Conservation (phyloP, 805 yeast species). For the Yarrowia sp. region DNA sequence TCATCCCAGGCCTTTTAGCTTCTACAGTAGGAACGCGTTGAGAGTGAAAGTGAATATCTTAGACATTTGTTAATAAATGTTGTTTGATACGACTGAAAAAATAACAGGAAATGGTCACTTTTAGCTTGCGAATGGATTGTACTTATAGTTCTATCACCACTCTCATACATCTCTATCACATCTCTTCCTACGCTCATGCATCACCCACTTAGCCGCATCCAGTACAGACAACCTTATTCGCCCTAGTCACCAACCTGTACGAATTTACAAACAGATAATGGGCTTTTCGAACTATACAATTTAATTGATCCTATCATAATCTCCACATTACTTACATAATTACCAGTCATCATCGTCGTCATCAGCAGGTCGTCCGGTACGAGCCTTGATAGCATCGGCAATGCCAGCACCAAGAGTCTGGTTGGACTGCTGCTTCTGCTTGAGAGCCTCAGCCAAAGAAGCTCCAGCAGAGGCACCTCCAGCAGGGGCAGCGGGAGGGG, state of each 20-base stretch:
- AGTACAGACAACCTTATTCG: not conserved
- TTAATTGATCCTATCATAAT: not conserved
- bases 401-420: constrained; percentile 71
- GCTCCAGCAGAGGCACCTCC: constrained; percentile 42
- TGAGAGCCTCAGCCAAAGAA: constrained; percentile 67
- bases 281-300: too few species aligned
- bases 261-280: too few species aligned
- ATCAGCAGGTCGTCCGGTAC: constrained; percentile 64
- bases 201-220: not conserved
- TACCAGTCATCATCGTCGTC: constrained; percentile 48
- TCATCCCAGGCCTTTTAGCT: not conserved
- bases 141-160: not conserved
- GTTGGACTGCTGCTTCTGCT: constrained; percentile 60
- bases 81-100: too few species aligned
- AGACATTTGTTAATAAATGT: too few species aligned
- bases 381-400: constrained; percentile 80
- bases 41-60: too few species aligned
- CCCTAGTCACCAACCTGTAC: too few species aligned
- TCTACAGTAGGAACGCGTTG: too few species aligned
- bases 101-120: too few species aligned
- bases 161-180: not conserved
- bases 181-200: too few species aligned
- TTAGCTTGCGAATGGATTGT: too few species aligned
- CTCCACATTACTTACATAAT: constrained; percentile 1
- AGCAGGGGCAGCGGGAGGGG: constrained; percentile 32